Evolutionary conservation across 2,329 filamentous ascomycete species (phyloP).

Genomic region (Calonectria pauciramosa): DNA sequence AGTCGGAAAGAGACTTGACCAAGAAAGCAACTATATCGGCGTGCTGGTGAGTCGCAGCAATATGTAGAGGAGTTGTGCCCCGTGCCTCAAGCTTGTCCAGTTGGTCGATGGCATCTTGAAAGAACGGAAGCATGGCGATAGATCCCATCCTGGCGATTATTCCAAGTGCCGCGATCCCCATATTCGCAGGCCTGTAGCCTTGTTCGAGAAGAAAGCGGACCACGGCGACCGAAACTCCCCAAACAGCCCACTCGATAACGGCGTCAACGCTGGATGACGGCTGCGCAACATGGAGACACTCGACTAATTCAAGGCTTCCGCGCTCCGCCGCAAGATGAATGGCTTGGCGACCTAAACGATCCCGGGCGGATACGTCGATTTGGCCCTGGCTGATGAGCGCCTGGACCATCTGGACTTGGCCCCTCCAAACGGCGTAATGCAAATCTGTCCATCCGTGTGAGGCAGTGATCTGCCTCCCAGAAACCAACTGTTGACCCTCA

Average conservation of each 20-base stretch:
- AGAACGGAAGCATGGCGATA: neutral
- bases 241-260: neutral
- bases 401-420: neutral
- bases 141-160: neutral
- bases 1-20: neutral
- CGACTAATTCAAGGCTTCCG: neutral
- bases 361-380: neutral
- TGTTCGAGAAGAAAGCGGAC: neutral
- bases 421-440: neutral
- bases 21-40: neutral
- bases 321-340: neutral
- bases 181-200: neutral
- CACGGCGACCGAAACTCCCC: neutral
- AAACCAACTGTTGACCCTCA: too few species aligned
- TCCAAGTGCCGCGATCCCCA: neutral
- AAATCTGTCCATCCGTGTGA: neutral
- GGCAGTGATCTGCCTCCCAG: neutral
- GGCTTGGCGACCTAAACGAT: neutral
- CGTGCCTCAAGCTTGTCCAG: neutral
- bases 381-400: neutral
- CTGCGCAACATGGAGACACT: neutral
- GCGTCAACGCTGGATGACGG: neutral
- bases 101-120: neutral
- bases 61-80: neutral
- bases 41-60: neutral